These are phyloP conservation scores for Phaeosphaeriaceae sp. DNA, from an alignment of 2,329 filamentous ascomycete species.

Conservation along the genomic window DNA sequence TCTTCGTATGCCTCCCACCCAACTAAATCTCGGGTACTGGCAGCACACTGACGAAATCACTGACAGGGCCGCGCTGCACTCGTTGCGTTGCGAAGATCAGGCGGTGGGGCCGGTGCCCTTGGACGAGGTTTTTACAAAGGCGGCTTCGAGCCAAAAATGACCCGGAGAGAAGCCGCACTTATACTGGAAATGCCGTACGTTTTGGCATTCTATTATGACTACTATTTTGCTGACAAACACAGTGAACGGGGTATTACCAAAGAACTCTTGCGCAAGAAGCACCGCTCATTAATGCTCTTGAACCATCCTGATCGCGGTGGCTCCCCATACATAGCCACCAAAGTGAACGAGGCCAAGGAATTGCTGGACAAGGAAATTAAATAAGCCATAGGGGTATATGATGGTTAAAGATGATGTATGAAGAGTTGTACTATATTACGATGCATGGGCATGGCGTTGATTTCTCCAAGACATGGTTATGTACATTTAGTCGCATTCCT, in stretches of 20 bases:
- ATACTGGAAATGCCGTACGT: slow-evolving; percentile 88
- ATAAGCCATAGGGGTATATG: slow-evolving; percentile 9
- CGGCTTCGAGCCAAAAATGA: slow-evolving; percentile 97
- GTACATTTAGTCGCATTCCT: not conserved
- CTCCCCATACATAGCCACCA: slow-evolving; percentile 94
- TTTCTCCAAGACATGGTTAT: not conserved
- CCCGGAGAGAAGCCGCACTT: slow-evolving; percentile 83
- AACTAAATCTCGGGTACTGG: not conserved
- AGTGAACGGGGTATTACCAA: slow-evolving; percentile 89
- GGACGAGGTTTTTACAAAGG: slow-evolving; percentile 97
- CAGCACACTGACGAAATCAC: slow-evolving; percentile 6
- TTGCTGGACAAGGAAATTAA: slow-evolving; percentile 76
- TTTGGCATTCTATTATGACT: not conserved
- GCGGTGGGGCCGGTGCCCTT: slow-evolving; percentile 70
- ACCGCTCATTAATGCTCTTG: slow-evolving; percentile 92
- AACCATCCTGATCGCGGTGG: slow-evolving; percentile 98
- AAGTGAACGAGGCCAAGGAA: slow-evolving; percentile 98
- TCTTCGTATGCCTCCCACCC: slow-evolving; percentile 59
- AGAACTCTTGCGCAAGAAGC: slow-evolving; percentile 93
- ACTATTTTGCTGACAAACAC: slow-evolving; percentile 2
- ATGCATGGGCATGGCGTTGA: slow-evolving; percentile 6
- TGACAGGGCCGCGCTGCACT: slow-evolving; percentile 86
- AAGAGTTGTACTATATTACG: slow-evolving; percentile 30
- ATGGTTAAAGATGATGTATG: slow-evolving; percentile 14
- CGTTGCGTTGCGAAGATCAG: slow-evolving; percentile 84